These are phyloP conservation scores for Geopyxis carbonaria DNA, from an alignment of 495 filamentous ascomycete species.

Conservation along the genomic window DNA sequence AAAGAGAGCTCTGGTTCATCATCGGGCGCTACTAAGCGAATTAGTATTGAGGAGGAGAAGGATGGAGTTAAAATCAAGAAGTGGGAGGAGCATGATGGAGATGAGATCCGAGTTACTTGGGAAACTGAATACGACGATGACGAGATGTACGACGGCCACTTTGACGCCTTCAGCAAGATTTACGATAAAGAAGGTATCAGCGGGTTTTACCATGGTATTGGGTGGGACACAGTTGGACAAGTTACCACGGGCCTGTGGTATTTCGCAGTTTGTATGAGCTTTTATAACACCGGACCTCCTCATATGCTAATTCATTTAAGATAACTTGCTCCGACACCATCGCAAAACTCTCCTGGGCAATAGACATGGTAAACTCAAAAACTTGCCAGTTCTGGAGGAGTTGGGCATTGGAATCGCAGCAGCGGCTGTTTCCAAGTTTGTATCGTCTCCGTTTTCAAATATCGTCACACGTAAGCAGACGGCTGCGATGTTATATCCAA, in stretches of 20 bases:
- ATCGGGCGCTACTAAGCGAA: slow-evolving; percentile 1
- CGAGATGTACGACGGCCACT: slow-evolving; percentile 37
- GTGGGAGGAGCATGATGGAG: background rate
- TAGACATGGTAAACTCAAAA: slow-evolving; percentile 29
- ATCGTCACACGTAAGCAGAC: slow-evolving; percentile 73
- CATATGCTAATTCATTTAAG: slow-evolving; percentile 76
- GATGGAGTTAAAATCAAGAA: slow-evolving; percentile 5
- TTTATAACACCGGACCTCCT: too few relatives aligned
- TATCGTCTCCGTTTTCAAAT: slow-evolving; percentile 69
- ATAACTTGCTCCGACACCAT: slow-evolving; percentile 48
- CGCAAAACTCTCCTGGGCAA: slow-evolving; percentile 31
- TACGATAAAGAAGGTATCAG: slow-evolving; percentile 48
- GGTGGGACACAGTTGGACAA: slow-evolving; percentile 54
- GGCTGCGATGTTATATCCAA: slow-evolving; percentile 32
- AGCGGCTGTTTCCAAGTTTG: slow-evolving; percentile 56
- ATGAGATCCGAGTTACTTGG: slow-evolving; percentile 1
- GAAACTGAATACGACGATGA: slow-evolving; percentile 28
- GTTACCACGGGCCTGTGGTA: slow-evolving; percentile 29
- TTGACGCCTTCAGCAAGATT: slow-evolving; percentile 56
- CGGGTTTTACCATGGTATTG: slow-evolving; percentile 60
- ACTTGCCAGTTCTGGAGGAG: slow-evolving; percentile 52
- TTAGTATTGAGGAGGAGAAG: slow-evolving; percentile 6
- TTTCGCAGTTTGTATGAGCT: slow-evolving; percentile 23
- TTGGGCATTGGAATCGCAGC: slow-evolving; percentile 60
- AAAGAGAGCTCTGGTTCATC: too few relatives aligned